A percentile compares a stretch with the other conserved stretches of the same genome.
Evolutionary conservation across 495 filamentous ascomycete species (phyloP).

Genomic region (Lophiostoma macrostomum): DNA sequence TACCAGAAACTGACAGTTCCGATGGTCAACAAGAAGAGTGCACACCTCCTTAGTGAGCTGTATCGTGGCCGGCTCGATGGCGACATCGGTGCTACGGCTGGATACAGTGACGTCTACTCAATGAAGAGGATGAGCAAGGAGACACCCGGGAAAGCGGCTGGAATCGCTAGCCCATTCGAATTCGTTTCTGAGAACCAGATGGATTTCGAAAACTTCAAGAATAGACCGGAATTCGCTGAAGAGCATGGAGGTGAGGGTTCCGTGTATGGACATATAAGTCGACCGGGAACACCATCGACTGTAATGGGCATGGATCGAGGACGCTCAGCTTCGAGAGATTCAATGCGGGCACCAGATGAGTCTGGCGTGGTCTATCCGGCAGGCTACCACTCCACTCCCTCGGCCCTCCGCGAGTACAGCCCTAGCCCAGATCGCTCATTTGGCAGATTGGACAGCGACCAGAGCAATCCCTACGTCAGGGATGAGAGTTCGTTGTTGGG

Average conservation of each 20-base stretch:
- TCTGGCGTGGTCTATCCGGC: slow-evolving; percentile 37
- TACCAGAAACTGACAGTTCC: slow-evolving; percentile 86
- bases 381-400: slow-evolving; percentile 41
- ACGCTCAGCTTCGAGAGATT: slow-evolving; percentile 29
- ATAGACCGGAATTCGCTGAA: slow-evolving; percentile 80
- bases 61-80: slow-evolving; percentile 74
- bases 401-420: slow-evolving; percentile 34
- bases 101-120: slow-evolving; percentile 60
- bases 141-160: slow-evolving; percentile 65
- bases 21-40: slow-evolving; percentile 91
- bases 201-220: slow-evolving; percentile 89
- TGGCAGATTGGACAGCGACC: slow-evolving; percentile 2
- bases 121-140: slow-evolving; percentile 79
- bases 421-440: slow-evolving; percentile 23
- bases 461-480: slow-evolving; percentile 20
- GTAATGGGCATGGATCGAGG: slow-evolving; percentile 26
- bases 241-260: slow-evolving; percentile 75
- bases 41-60: slow-evolving; percentile 73
- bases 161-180: slow-evolving; percentile 63
- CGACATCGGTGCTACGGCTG: slow-evolving; percentile 46
- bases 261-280: slow-evolving; percentile 37
- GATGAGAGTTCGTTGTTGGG: slow-evolving; percentile 29
- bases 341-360: slow-evolving; percentile 23
- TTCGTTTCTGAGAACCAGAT: slow-evolving; percentile 86
- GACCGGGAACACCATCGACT: slow-evolving; percentile 37